These are phyloP conservation scores for Conticribra guillardii DNA, from an alignment of 108 stramenopile species.

Conservation along the genomic window DNA sequence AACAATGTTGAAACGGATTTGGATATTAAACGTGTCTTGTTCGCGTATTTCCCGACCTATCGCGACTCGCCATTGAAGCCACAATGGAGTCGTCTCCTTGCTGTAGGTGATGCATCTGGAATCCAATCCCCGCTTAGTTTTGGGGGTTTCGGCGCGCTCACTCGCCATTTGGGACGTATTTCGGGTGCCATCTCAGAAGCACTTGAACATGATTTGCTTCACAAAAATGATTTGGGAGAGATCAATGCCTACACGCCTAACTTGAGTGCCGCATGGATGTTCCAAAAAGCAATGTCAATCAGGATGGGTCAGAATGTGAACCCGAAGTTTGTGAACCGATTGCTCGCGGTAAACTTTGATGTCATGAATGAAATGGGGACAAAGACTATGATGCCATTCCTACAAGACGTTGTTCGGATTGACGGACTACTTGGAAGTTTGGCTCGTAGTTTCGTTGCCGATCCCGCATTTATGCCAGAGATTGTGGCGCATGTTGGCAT, in stretches of 20 bases:
- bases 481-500: conserved; percentile 82
- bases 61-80: conserved; percentile 90
- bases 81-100: conserved; percentile 75
- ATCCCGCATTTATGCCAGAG: conserved; percentile 84
- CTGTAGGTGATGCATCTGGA: conserved; percentile 90
- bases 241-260: conserved; percentile 96
- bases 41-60: conserved; percentile 95
- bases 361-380: conserved; percentile 85
- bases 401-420: conserved; percentile 94
- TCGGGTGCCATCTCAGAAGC: conserved; percentile 84
- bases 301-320: conserved; percentile 74
- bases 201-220: conserved; percentile 74
- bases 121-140: conserved; percentile 95
- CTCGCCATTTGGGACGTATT: conserved; percentile 87
- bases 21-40: conserved; percentile 86
- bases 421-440: conserved; percentile 83
- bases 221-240: conserved; percentile 80
- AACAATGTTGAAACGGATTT: conserved; percentile 73
- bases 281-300: conserved; percentile 94
- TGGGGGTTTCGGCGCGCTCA: conserved; percentile 95
- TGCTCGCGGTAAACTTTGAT: conserved; percentile 88
- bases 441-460: conserved; percentile 67
- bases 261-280: conserved; percentile 96
- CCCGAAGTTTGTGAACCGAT: conserved; percentile 88
- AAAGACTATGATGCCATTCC: conserved; percentile 77